A percentile compares a stretch with the other conserved stretches of the same genome.
Evolutionary conservation across 345 rosid genomes (phyloP).

Genomic region (Moricandia arvensis): DNA sequence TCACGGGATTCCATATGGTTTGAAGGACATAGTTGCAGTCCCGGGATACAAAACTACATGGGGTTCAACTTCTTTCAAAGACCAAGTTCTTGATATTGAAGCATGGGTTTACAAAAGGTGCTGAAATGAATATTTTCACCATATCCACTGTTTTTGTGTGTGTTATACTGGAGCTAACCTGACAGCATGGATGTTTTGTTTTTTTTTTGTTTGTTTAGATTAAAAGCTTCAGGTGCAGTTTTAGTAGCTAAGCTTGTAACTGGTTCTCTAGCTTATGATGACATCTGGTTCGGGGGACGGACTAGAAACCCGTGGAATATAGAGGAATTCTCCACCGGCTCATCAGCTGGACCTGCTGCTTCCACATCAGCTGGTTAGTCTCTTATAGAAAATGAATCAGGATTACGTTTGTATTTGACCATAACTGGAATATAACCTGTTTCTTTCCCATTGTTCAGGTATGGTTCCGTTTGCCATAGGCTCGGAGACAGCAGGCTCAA

Average conservation of each 20-base stretch:
- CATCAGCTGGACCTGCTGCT: constrained; percentile 96
- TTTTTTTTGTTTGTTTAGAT: constrained; percentile 17
- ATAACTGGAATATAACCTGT: neutral
- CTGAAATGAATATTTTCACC: neutral
- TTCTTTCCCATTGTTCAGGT: constrained; percentile 34
- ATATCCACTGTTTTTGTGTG: neutral
- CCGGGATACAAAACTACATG: constrained; percentile 82
- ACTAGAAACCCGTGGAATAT: constrained; percentile 95
- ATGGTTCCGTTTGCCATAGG: constrained; percentile 95
- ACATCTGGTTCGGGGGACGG: constrained; percentile 87
- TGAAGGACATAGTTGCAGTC: constrained; percentile 79
- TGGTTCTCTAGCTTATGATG: constrained; percentile 85
- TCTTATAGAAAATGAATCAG: neutral
- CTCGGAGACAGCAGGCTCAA: constrained; percentile 90
- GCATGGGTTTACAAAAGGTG: constrained; percentile 93
- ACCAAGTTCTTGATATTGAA: constrained; percentile 68
- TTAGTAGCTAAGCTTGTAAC: constrained; percentile 85
- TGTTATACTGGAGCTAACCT: neutral
- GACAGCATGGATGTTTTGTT: neutral
- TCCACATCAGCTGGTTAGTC: constrained; percentile 72
- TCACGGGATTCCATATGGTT: constrained; percentile 87
- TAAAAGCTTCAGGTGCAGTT: constrained; percentile 62
- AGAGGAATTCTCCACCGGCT: constrained; percentile 83
- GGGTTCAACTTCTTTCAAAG: constrained; percentile 76
- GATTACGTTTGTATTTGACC: neutral